Base-by-base conservation (phyloP, 1,139 yeast genomes). In the Yamadazyma jaroonii region DNA sequence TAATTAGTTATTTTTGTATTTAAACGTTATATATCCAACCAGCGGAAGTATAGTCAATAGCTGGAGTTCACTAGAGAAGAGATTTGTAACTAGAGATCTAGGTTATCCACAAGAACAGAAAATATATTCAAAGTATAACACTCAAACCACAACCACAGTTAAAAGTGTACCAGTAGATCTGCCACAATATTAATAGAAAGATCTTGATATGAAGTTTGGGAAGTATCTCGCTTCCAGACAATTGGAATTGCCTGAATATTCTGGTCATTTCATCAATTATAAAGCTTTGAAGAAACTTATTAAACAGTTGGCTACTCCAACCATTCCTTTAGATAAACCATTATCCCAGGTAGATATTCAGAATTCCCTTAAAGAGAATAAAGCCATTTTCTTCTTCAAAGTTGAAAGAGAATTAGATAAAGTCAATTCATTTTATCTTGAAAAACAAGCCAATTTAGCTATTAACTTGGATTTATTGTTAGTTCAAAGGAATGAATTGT, bases 401-500 rank as follows among this genome's bases (percentile, higher is more conserved):
- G 74, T 92, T 22, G 98, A 92, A 56, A 78, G 98, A 51, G 98
- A 92, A 57, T 70, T 92, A 49, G 98, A 92, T 52, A 92, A 90
- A 56, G 97, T 92, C 40, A 92, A 94, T 58, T 74, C 81, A 12
- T 90, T 88, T 56, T 92, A 92, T 56, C 65, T 89, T 33, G 95
- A 87, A 54, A 90, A 89, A 57, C 97, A 92, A 59, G 82, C 95
- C 3, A 95, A 89, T 54, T 67, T 84, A 49, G 80, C 85, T 44
- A 73, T 88, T 39, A 79, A 92, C 47, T 71, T 89, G 40, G 94
- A 90, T 50, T 77, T 88, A 34, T 64, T 92, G 41, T 65, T 82
- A 37, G 80, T 82, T 53, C 87, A 87, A 64, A 85, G 85, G 57
- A 67, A 72, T 40, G 83, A 82, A 55, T 54, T 80, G 14, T 69